Percentiles rank a stretch among this genome's conserved stretches.
Evolutionary conservation across 805 yeast genomes (phyloP).

Genomic region (Metschnikowia amazonensis): DNA sequence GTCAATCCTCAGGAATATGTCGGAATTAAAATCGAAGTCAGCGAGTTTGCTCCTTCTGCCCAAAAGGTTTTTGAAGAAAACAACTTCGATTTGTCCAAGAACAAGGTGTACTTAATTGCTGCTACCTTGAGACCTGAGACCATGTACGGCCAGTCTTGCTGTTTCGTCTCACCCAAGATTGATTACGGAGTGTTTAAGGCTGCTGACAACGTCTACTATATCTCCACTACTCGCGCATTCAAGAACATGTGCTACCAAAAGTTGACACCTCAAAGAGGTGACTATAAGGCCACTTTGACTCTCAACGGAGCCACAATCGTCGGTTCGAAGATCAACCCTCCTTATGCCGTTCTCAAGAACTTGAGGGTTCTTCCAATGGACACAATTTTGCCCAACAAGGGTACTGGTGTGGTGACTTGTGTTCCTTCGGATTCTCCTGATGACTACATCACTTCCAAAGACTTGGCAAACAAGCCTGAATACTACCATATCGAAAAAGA

Average conservation of each 20-base stretch:
- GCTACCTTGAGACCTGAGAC: conserved; percentile 99
- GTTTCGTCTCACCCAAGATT: conserved; percentile 95
- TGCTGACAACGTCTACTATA: conserved; percentile 66
- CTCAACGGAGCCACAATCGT: conserved; percentile 71
- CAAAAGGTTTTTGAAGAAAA: conserved; percentile 50
- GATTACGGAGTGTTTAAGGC: conserved; percentile 88
- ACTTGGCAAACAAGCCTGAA: conserved; percentile 84
- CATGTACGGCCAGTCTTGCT: conserved; percentile 97
- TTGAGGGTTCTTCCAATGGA: conserved; percentile 95
- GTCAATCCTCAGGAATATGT: conserved; percentile 95
- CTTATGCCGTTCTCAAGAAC: conserved; percentile 64
- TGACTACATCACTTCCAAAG: conserved; percentile 84
- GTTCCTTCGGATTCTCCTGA: conserved; percentile 99
- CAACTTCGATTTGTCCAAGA: conserved; percentile 44
- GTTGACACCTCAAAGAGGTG: conserved; percentile 84
- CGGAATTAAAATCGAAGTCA: conserved; percentile 79
- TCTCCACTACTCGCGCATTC: conserved; percentile 93
- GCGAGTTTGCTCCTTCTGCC: conserved; percentile 56
- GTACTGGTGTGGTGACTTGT: conserved; percentile 99
- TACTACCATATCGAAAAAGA: conserved; percentile 79
- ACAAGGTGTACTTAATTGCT: conserved; percentile 81
- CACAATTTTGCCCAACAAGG: conserved; percentile 88
- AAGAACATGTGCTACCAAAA: conserved; percentile 96
- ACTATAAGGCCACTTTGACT: conserved; percentile 53
- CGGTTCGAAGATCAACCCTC: conserved; percentile 86